Evolutionary conservation across 495 filamentous ascomycete species (phyloP), one percentile per base, ranked within the genome.

Genomic region (Talaromyces wortmannii): DNA sequence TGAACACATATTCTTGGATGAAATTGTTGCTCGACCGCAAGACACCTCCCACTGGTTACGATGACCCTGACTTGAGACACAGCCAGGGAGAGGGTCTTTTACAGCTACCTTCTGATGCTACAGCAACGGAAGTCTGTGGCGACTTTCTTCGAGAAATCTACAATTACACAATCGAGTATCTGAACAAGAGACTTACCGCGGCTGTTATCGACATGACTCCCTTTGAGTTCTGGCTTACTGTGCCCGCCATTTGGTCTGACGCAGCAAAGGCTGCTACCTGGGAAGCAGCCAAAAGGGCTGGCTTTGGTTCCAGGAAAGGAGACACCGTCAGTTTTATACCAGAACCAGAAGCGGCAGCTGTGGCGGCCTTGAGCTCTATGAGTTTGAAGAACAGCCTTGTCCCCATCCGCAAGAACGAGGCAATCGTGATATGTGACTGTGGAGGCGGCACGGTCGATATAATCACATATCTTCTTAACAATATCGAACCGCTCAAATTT

Each of bases 301-400:
- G 82, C 0, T 71, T 87, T 49, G 74, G 73, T 5, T 17, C 45
- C 2, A 8, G 45, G 15, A n/a, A 52, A 0, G 6, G 16, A 0
- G 2, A 48, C 1, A 65, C 68, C 17, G 59, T 83, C 48, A 67
- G 67, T 36, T 57, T 86, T 7, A 73, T 86, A 7, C 79, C 80
- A 0, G 84, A 87, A 61, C 84, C 84, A 0, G 84, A 86, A 59
- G 81, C 81, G 4, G 82, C 82, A 4, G 82, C 82, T 0, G 66
- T 77, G 60, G 74, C 78, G 0, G 60, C 84, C 5, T 45, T 70
- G 64, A 57, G 63, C 72, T 7, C 42, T 63, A 6, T 52, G 1
- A 17, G 18, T n/a, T 42, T 44, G 16, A 23, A 55, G 4, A 23
- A 5, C 31, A 15, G 31, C 30, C 47, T 61, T 6, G 54, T 30